These are phyloP conservation scores for Paramecium sonneborni DNA, from an alignment of 73 alveolate genomes.

Conservation along the genomic window DNA sequence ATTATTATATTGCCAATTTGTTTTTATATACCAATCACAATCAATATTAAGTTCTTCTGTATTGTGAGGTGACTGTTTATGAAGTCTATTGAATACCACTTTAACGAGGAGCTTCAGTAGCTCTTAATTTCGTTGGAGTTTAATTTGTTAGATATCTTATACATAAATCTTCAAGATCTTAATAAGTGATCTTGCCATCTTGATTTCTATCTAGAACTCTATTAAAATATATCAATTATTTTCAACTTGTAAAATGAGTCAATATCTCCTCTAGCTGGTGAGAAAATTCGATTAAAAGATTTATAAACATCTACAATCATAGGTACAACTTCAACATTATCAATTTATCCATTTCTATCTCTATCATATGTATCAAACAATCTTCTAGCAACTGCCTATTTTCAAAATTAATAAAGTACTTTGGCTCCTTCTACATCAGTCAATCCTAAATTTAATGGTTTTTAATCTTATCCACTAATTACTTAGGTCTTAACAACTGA, in stretches of 20 bases:
- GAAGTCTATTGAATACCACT: neutral
- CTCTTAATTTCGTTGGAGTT: slow-evolving; percentile 35
- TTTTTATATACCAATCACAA: neutral
- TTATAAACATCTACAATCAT: slow-evolving; percentile 54
- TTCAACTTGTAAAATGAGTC: slow-evolving; percentile 39
- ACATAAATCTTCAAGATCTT: slow-evolving; percentile 42
- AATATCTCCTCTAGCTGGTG: slow-evolving; percentile 53
- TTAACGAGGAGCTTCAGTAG: neutral
- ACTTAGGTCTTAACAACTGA: slow-evolving; percentile 14
- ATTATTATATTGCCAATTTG: neutral
- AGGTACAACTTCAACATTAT: slow-evolving; percentile 56
- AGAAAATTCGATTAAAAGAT: slow-evolving; percentile 47
- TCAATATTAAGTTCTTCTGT: neutral
- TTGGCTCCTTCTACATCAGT: slow-evolving; percentile 54
- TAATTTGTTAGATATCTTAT: slow-evolving; percentile 22
- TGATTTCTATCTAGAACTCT: slow-evolving; percentile 29
- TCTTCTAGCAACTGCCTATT: slow-evolving; percentile 60
- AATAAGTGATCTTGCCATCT: slow-evolving; percentile 36
- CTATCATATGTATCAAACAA: slow-evolving; percentile 51
- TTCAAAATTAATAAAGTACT: neutral
- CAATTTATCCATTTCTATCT: slow-evolving; percentile 55
- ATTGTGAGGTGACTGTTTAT: neutral
- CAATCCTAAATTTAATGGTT: slow-evolving; percentile 39
- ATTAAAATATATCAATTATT: neutral
- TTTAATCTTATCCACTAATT: slow-evolving; percentile 5